These are phyloP conservation scores for Leccinum uliginosum DNA, from an alignment of 768 basidiomycete species.

Conservation along the genomic window DNA sequence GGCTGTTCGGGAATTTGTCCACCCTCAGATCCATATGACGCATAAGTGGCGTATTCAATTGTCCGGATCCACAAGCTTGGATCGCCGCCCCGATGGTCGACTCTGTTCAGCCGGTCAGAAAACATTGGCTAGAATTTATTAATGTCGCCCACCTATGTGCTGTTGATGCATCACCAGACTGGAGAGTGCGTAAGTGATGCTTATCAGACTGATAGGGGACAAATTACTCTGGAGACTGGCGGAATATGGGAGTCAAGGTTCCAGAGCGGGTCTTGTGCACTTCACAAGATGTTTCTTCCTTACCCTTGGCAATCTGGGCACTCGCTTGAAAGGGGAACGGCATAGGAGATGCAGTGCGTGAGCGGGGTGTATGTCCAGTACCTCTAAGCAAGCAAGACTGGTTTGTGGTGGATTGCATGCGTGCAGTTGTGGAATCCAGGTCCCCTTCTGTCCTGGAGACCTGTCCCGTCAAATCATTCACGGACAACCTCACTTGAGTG, in stretches of 20 bases:
- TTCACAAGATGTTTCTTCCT: not conserved
- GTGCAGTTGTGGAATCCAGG: not conserved
- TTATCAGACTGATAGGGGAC: not conserved
- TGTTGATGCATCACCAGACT: constrained; percentile 32
- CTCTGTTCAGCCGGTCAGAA: not conserved
- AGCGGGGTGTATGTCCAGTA: no score
- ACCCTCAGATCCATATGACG: constrained; percentile 57
- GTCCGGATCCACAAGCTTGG: not conserved
- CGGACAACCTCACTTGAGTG: not conserved
- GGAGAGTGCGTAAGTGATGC: not conserved
- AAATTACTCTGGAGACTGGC: not conserved
- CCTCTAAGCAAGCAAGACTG: not conserved
- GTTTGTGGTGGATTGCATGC: not conserved
- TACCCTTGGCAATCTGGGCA: not conserved
- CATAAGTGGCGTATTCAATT: constrained; percentile 22
- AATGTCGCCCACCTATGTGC: constrained; percentile 35
- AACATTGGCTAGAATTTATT: not conserved
- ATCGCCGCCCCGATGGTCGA: not conserved
- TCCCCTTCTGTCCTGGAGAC: not conserved
- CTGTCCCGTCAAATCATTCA: not conserved
- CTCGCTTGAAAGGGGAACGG: not conserved
- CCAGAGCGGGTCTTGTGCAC: not conserved
- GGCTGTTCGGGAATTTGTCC: constrained; percentile 63
- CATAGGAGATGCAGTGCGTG: no score
- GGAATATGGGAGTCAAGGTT: not conserved